Evolutionary conservation across 1,284 basidiomycete species (phyloP).

Genomic region (Microbotryomycetes sp.): DNA sequence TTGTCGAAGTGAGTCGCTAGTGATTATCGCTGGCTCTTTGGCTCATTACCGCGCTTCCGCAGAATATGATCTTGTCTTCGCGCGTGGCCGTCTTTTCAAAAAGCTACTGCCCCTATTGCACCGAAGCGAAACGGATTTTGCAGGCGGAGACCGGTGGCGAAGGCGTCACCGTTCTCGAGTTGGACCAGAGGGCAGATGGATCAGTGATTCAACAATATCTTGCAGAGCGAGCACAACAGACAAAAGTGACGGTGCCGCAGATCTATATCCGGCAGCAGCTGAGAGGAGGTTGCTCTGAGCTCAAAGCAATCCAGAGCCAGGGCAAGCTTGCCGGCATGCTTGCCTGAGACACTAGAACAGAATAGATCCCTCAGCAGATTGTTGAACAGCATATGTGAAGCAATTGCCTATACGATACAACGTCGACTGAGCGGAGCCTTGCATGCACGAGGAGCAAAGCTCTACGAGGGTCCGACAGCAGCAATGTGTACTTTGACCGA

Average conservation of each 20-base stretch:
- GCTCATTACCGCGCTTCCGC: neutral
- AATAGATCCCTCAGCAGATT: no score
- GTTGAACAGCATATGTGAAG: no score
- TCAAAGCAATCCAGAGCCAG: conserved; percentile 15
- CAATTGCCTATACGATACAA: no score
- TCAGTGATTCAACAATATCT: conserved; percentile 21
- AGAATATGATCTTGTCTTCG: conserved; percentile 4
- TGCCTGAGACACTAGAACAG: no score
- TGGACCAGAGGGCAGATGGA: conserved; percentile 18
- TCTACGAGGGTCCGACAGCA: no score
- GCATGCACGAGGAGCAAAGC: no score
- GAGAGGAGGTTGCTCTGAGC: conserved; percentile 25
- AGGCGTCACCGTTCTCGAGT: conserved; percentile 6
- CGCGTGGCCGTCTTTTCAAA: conserved; percentile 18
- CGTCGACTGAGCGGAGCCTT: no score
- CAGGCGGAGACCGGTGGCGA: neutral
- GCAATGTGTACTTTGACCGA: no score
- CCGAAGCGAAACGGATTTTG: neutral
- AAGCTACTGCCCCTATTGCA: conserved; percentile 27
- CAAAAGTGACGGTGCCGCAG: conserved; percentile 28
- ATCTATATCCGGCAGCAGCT: conserved; percentile 25
- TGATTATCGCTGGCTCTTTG: no score
- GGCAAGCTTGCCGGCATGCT: conserved; percentile 15
- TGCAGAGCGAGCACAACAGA: conserved; percentile 7
- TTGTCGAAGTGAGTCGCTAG: conserved; percentile 16